phyloP scores from a whole-genome alignment of 306 rosid genomes.

The Purshia tridentata region DNA sequence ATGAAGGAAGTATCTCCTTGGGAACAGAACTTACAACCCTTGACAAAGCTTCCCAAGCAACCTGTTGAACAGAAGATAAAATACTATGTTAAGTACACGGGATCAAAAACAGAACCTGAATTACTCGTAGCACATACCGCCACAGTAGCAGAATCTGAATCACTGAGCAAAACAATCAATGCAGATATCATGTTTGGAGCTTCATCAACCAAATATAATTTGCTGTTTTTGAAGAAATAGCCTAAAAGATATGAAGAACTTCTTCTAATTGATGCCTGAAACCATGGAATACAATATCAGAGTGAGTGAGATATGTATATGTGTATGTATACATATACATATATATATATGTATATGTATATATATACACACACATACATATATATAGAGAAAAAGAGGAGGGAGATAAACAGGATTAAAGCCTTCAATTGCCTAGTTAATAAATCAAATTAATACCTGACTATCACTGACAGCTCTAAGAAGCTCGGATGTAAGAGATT shows the following conservation, averaged over 20 bases:
- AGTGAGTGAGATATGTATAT: not conserved
- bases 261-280: slow-evolving; percentile 80
- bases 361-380: not conserved
- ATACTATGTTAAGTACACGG: slow-evolving; percentile 16
- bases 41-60: slow-evolving; percentile 90
- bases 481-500: slow-evolving; percentile 78
- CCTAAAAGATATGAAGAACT: slow-evolving; percentile 81
- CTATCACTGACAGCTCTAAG: slow-evolving; percentile 70
- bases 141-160: slow-evolving; percentile 79
- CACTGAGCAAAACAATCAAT: slow-evolving; percentile 81
- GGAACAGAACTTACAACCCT: slow-evolving; percentile 77
- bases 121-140: slow-evolving; percentile 44
- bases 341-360: too few relatives aligned
- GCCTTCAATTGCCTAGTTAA: not conserved
- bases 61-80: slow-evolving; percentile 43
- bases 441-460: slow-evolving; percentile 51
- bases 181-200: slow-evolving; percentile 88
- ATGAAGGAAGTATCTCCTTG: slow-evolving; percentile 87
- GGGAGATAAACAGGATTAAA: not conserved
- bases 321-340: not conserved
- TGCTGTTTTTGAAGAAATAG: slow-evolving; percentile 88
- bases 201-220: slow-evolving; percentile 89
- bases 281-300: slow-evolving; percentile 27
- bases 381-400: not conserved
- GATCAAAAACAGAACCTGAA: slow-evolving; percentile 28